These are phyloP conservation scores for Leptomonas pyrrhocoris DNA, from an alignment of 208 protist species.

Conservation along the genomic window DNA sequence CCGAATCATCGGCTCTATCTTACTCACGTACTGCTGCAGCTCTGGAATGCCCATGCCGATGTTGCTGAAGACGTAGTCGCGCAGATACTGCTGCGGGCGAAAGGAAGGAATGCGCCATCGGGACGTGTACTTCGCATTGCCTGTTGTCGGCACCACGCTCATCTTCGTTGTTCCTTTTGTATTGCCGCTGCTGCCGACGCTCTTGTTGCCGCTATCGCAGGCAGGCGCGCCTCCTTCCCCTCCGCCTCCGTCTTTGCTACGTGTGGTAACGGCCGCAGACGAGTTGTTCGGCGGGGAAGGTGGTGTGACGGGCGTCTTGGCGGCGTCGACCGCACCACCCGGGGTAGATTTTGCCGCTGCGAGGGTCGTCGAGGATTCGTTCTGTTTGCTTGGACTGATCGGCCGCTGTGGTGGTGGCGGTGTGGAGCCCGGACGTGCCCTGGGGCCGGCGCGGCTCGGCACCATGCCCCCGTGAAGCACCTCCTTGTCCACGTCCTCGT, in stretches of 20 bases:
- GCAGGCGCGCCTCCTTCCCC: not conserved
- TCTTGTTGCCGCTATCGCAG: not conserved
- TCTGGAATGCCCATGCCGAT: slow-evolving; percentile 79
- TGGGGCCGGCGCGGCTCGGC: not conserved
- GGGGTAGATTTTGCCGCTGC: not conserved
- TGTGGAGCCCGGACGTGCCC: too few relatives aligned
- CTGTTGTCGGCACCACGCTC: not conserved
- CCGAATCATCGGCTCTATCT: slow-evolving; percentile 85
- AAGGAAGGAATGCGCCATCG: slow-evolving; percentile 66
- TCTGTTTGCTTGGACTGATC: too few relatives aligned
- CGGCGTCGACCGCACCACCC: not conserved
- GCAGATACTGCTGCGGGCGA: slow-evolving; percentile 77
- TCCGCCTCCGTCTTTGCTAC: not conserved
- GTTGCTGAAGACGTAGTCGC: slow-evolving; percentile 72
- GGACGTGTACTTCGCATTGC: not conserved
- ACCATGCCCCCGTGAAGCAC: slow-evolving; percentile 7
- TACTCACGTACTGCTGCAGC: slow-evolving; percentile 87
- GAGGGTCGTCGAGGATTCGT: too few relatives aligned
- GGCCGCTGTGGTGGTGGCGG: slow-evolving; percentile 1
- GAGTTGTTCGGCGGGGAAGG: too few relatives aligned
- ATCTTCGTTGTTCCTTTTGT: not conserved
- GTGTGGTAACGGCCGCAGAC: not conserved
- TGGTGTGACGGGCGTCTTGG: not conserved
- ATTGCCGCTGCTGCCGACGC: not conserved
- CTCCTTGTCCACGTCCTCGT: slow-evolving; percentile 15